Conservation (phyloP, 2,329 filamentous ascomycete species). For the Fusarium goolgardi region DNA sequence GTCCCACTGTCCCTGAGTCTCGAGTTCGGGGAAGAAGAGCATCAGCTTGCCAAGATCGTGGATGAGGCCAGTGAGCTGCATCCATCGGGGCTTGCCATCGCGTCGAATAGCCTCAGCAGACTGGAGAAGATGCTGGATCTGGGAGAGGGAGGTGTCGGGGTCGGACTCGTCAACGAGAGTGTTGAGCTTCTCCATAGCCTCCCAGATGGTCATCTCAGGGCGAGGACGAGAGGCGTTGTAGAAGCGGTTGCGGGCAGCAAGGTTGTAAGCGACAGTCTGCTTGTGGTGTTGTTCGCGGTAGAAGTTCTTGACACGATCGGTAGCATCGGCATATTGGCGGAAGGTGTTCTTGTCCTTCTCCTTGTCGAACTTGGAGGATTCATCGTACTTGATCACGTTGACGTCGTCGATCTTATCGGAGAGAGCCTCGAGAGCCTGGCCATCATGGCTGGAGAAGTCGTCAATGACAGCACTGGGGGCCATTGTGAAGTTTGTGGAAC, state of each 20-base stretch:
- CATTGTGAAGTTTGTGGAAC: conserved; percentile 40
- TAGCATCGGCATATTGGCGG: conserved; percentile 84
- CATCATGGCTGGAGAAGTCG: conserved; percentile 41
- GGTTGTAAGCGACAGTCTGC: conserved; percentile 86
- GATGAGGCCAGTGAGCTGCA: conserved; percentile 81
- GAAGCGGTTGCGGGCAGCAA: conserved; percentile 74
- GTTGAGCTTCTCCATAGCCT: conserved; percentile 93
- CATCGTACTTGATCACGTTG: conserved; percentile 64
- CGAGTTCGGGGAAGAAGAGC: conserved; percentile 74
- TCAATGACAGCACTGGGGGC: conserved; percentile 44
- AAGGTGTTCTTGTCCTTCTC: conserved; percentile 84
- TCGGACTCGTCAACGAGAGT: conserved; percentile 91
- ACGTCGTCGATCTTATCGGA: conserved; percentile 64
- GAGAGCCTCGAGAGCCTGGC: conserved; percentile 58
- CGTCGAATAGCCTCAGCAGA: conserved; percentile 89
- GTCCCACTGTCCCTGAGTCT: conserved; percentile 89
- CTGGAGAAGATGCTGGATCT: conserved; percentile 91
- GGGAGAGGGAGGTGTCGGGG: conserved; percentile 86
- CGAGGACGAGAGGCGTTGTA: conserved; percentile 68
- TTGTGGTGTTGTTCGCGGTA: conserved; percentile 78
- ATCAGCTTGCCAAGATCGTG: conserved; percentile 85
- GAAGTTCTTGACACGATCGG: conserved; percentile 86
- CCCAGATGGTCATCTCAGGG: conserved; percentile 86
- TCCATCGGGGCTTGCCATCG: conserved; percentile 85
- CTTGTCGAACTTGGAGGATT: conserved; percentile 73